Base-by-base conservation (phyloP, 2,329 filamentous ascomycete species). In the Magnaporthiopsis incrustans region DNA sequence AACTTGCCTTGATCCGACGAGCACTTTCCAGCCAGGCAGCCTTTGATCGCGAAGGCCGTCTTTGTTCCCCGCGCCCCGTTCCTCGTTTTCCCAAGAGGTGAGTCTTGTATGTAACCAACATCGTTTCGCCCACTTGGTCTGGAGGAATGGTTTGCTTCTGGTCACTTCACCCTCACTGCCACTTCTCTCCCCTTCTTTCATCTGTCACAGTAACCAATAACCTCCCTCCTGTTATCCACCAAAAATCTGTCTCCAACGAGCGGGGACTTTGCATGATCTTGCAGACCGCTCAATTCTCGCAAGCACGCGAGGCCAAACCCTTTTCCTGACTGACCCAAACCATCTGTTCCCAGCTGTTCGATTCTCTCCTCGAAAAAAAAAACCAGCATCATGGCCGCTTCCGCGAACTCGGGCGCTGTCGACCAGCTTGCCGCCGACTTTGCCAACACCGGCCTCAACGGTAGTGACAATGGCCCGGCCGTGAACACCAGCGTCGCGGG, bases 381-480 rank as follows among this genome's bases (percentile, higher is more conserved):
- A 71, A 67, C 63, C 65, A 66, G 70, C 73, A 83, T 79, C 78
- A 89, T 89, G 85, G 82, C 85, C 79, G 80, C 82, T 75, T 77
- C 83, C 78, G 77, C 81, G 76, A 75, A 81, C 71, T 75, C 81
- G 73, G 79, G 79, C 78, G 84, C 85, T 86, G 85, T 89, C 82
- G 89, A 90, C 73, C 90, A 92, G 88, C 89, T 92, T 78, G 85
- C 88, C 81, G 82, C 86, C 79, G 90, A 95, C 75, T 88, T 89
- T 73, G 81, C 84, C 78, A 91, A 88, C 80, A 79, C 88, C 74
- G 83, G 85, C 76, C 82, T 91, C 76, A 87, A 90, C 75, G 83
- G 85, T 71, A 81, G 81, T 71, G 88, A 89, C 74, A 84, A 82
- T 75, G 84, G 83, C 76, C 83, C 85, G 69, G 80, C 89, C 72